phyloP scores from a whole-genome alignment of 2,329 filamentous ascomycete species.

The Aspergillus tubingensis region DNA sequence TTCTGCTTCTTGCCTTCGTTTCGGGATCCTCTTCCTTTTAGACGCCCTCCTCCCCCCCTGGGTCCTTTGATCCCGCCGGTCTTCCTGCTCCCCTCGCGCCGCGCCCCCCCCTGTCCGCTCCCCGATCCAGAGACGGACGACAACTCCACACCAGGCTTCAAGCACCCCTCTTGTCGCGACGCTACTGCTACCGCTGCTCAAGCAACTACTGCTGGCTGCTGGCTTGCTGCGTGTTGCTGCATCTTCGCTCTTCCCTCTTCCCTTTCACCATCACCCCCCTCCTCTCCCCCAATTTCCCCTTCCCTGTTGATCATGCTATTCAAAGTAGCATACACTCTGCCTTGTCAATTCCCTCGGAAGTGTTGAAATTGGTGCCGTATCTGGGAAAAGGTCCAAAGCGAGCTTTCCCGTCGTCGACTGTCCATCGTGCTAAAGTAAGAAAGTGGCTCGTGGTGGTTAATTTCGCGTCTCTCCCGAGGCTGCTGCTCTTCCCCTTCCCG shows the following conservation, averaged over 20 bases:
- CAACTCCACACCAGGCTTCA: slow-evolving; percentile 18
- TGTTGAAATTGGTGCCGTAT: slow-evolving; percentile 22
- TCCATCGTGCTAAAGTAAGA: not conserved
- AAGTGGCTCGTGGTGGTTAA: slow-evolving; percentile 20
- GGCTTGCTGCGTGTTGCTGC: slow-evolving; percentile 2
- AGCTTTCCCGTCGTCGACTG: slow-evolving; percentile 1
- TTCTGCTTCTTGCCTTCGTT: slow-evolving; percentile 14
- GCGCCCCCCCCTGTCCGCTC: slow-evolving; percentile 28
- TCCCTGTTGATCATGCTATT: slow-evolving; percentile 29
- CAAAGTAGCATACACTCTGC: slow-evolving; percentile 18
- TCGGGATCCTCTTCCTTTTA: slow-evolving; percentile 20
- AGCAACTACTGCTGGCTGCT: slow-evolving; percentile 8
- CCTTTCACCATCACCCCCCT: not conserved
- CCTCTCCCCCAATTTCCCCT: slow-evolving; percentile 11
- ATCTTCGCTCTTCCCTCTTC: slow-evolving; percentile 4
- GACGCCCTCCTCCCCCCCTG: slow-evolving; percentile 17
- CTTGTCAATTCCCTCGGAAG: slow-evolving; percentile 25
- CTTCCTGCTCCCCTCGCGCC: slow-evolving; percentile 24
- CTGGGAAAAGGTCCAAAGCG: not conserved
- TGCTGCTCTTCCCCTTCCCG: slow-evolving; percentile 21
- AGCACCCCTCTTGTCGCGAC: slow-evolving; percentile 24
- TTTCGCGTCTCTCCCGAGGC: slow-evolving; percentile 26
- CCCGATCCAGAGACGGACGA: slow-evolving; percentile 20
- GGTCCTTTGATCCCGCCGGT: slow-evolving; percentile 19
- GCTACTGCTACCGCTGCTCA: slow-evolving; percentile 10